Evolutionary conservation across 495 filamentous ascomycete genomes (phyloP).

Genomic region (Penicillium pulvis): DNA sequence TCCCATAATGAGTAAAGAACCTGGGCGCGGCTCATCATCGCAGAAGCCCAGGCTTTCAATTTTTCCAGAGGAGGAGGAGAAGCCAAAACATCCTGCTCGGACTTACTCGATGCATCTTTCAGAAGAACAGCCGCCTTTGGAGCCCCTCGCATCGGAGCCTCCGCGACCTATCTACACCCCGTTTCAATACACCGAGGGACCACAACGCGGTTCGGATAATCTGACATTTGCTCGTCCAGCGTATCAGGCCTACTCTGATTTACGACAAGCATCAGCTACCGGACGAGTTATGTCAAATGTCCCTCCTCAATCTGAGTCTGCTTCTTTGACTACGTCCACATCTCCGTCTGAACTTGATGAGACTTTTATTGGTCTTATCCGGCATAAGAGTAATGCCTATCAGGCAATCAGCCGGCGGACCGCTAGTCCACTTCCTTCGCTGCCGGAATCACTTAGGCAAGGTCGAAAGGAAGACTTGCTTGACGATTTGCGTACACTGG

Average conservation of each 20-base stretch:
- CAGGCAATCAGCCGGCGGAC: slow-evolving; percentile 21
- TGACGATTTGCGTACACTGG: slow-evolving; percentile 39
- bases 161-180: slow-evolving; percentile 51
- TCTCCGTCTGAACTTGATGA: slow-evolving; percentile 37
- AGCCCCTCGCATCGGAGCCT: slow-evolving; percentile 41
- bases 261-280: slow-evolving; percentile 47
- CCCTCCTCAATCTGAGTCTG: slow-evolving; percentile 21
- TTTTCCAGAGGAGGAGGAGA: slow-evolving; percentile 13
- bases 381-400: slow-evolving; percentile 48
- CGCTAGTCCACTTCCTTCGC: slow-evolving; percentile 28
- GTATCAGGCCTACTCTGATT: slow-evolving; percentile 49
- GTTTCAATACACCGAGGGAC: slow-evolving; percentile 50
- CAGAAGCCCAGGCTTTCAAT: slow-evolving; percentile 19
- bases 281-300: slow-evolving; percentile 47
- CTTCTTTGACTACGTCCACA: slow-evolving; percentile 15
- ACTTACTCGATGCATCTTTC: slow-evolving; percentile 31
- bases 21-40: slow-evolving; percentile 14
- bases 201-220: slow-evolving; percentile 47
- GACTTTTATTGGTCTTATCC: slow-evolving; percentile 49
- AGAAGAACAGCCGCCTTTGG: slow-evolving; percentile 23
- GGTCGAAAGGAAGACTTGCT: slow-evolving; percentile 26
- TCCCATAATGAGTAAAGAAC: slow-evolving; percentile 35
- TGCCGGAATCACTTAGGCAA: slow-evolving; percentile 37
- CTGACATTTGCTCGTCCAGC: slow-evolving; percentile 42
- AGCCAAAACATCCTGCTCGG: slow-evolving; percentile 15